Evolutionary conservation across 805 yeast species (phyloP), one percentile per base, ranked within the genome.

Genomic region (Candida coleopterorum): DNA sequence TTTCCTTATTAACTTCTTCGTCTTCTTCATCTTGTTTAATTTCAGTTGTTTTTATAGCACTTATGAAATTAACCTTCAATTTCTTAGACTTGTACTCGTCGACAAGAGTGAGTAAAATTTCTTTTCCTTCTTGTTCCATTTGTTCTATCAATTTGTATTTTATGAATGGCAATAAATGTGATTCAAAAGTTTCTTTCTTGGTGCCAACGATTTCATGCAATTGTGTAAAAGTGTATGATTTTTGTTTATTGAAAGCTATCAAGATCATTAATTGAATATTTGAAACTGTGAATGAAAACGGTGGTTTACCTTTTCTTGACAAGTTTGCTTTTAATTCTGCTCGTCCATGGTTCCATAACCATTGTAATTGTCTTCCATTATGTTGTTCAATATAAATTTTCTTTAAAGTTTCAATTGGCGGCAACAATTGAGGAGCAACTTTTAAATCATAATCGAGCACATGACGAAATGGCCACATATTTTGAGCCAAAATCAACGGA

Each of bases 341-440:
- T 58, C 90, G 83, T 32, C 95, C 86, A 55, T 86, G 78, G 50
- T 87, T 83, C 97, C 97, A 93, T 41, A 90, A 74, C 99, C 99
- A 93, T 53, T 85, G 84, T 49, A 93, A 74, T 45, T 86, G 79
- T 59, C 97, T 75, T 9, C 97, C 97, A 43, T 70, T 76, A 59
- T 90, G 97, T 50, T 83, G 81, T 24, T 70, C 65, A 29, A 75
- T 70, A 58, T 90, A 94, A 41, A 84, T 70, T 27, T 74, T 70
- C 39, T 79, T 79, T 38, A 90, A 78, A 37, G 75, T 75, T 36
- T 80, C 77, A 49, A 81, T 76, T 1, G 94, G 75, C 27, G 70
- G 68, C 39, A 68, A 56, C 40, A 94, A 69, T 44, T 78, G 84
- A 4, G 69, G 57, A 1, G 98, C 97, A 32, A 94, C 63, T 52